A percentile compares a stretch with the other conserved stretches of the same genome.
These are phyloP conservation scores for Phytophthora nicotianae DNA, from an alignment of 352 stramenopile species.

Conservation along the genomic window DNA sequence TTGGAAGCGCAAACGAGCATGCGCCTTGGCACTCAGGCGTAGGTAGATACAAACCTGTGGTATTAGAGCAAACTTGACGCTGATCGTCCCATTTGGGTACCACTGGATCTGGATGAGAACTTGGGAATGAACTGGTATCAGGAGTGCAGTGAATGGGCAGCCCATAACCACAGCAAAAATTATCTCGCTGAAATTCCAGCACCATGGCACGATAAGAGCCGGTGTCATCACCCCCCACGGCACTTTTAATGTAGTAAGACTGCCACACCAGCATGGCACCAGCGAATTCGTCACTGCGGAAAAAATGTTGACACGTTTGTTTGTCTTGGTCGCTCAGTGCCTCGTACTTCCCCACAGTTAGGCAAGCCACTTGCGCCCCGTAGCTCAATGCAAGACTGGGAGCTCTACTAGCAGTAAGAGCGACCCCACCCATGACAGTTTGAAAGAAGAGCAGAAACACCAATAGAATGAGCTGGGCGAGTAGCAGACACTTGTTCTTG, in stretches of 20 bases:
- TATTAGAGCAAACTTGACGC: conserved; percentile 38
- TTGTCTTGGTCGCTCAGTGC: conserved; percentile 39
- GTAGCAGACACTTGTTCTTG: conserved; percentile 81
- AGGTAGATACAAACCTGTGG: conserved; percentile 40
- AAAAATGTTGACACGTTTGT: conserved; percentile 52
- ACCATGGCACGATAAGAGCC: conserved; percentile 57
- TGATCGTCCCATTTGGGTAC: conserved; percentile 29
- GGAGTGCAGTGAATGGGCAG: conserved; percentile 53
- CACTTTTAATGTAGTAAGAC: conserved; percentile 67
- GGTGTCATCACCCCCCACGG: conserved; percentile 16
- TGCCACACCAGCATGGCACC: conserved; percentile 76
- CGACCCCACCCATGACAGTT: conserved; percentile 62
- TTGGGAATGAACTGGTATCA: conserved; percentile 56
- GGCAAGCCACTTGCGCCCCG: conserved; percentile 52
- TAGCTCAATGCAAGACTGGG: conserved; percentile 32
- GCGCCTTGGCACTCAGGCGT: conserved; percentile 53
- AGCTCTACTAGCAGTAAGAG: conserved; percentile 38
- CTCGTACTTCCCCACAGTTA: conserved; percentile 67
- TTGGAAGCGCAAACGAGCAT: conserved; percentile 72
- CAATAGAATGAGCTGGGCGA: conserved; percentile 54
- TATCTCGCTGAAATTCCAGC: conserved; percentile 61
- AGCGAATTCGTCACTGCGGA: conserved; percentile 62
- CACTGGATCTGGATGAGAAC: conserved; percentile 43
- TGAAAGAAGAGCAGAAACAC: conserved; percentile 64
- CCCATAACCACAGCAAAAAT: conserved; percentile 76